Percentiles rank a stretch among this genome's conserved stretches.
phyloP scores from a whole-genome alignment of 2,329 filamentous ascomycete genomes.

The Chaetothyriales sp. region DNA sequence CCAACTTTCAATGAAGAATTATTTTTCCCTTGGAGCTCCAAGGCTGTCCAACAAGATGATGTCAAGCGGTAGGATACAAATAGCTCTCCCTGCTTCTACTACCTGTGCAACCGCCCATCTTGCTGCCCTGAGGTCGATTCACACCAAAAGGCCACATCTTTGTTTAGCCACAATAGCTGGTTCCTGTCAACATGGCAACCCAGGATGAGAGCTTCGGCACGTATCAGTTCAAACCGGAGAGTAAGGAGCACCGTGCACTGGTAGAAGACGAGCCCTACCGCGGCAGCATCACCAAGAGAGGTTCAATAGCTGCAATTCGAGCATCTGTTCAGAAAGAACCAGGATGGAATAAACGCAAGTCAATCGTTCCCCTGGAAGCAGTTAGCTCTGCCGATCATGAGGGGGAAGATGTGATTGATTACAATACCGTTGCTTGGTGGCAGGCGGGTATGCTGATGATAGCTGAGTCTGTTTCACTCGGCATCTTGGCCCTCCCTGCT shows the following conservation, averaged over 20 bases:
- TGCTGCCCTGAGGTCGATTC: background rate
- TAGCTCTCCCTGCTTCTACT: background rate
- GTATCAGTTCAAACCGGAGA: background rate
- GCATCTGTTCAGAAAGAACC: background rate
- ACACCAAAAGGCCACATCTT: background rate
- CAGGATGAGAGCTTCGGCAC: background rate
- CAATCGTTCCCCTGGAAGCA: background rate
- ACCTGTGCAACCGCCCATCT: background rate
- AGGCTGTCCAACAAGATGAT: background rate
- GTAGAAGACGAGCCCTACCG: background rate
- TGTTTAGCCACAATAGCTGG: background rate
- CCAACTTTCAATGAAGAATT: too few species aligned
- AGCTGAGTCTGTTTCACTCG: conserved; percentile 46
- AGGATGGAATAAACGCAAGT: background rate
- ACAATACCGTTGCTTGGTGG: background rate
- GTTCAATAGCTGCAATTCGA: background rate
- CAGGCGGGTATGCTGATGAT: conserved; percentile 33
- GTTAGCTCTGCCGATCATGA: background rate
- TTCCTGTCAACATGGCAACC: background rate
- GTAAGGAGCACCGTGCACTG: too few species aligned
- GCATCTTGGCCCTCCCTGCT: conserved; percentile 42
- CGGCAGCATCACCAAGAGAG: background rate
- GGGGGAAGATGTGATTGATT: background rate
- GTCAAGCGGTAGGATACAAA: background rate
- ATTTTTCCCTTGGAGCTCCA: too few species aligned